These are phyloP conservation scores for Dactylis glomerata DNA, from an alignment of 176 grass and related monocot species.

Conservation along the genomic window DNA sequence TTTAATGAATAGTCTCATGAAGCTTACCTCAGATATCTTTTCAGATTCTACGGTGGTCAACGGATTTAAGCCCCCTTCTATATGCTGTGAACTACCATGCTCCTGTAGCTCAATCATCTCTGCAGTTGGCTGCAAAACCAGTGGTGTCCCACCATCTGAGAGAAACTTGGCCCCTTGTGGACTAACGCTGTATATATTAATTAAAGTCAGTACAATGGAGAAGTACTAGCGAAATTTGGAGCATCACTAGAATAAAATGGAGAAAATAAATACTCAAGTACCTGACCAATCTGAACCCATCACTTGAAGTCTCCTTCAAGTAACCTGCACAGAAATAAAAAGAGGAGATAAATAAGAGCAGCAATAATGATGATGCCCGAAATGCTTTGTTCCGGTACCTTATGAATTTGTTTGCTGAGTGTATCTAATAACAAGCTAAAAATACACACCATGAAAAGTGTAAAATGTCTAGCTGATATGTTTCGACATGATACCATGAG, in stretches of 20 bases:
- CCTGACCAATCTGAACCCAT: constrained; percentile 73
- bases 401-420: not conserved
- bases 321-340: constrained; percentile 56
- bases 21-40: constrained; percentile 61
- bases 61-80: constrained; percentile 59
- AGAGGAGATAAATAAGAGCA: constrained; percentile 1
- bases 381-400: constrained; percentile 18
- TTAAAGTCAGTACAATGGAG: not conserved
- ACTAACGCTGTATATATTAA: constrained; percentile 58
- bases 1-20: constrained; percentile 16
- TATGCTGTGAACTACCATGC: constrained; percentile 46
- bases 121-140: constrained; percentile 67
- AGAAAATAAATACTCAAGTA: constrained; percentile 28
- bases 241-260: constrained; percentile 1
- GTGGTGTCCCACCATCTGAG: constrained; percentile 46
- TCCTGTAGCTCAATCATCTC: constrained; percentile 88
- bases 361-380: not conserved
- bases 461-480: constrained; percentile 15
- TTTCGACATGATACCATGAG: not conserved
- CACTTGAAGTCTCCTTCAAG: constrained; percentile 63
- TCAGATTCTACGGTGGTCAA: constrained; percentile 40
- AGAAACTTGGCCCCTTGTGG: constrained; percentile 71
- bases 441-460: not conserved
- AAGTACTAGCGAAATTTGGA: not conserved
- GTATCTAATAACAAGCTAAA: constrained; percentile 5